Evolutionary conservation across 73 alveolate genomes (phyloP).

Genomic region (Tetrahymena thermophila): DNA sequence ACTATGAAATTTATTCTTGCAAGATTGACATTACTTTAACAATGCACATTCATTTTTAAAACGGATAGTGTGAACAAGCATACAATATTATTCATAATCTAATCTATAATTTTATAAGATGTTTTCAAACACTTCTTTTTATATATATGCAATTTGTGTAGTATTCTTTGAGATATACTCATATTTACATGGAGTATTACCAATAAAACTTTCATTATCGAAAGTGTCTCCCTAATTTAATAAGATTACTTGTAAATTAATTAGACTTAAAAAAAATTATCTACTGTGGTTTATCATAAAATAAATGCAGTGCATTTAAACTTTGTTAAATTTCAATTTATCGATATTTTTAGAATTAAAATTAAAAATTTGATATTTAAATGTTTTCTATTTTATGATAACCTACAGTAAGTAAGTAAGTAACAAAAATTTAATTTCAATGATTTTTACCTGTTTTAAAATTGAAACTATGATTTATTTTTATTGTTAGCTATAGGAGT

Average conservation of each 20-base stretch:
- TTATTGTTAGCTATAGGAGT: neutral
- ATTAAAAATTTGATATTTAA: no score
- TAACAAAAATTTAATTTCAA: no score
- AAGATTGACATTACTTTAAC: neutral
- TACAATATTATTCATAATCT: neutral
- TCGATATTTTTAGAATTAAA: no score
- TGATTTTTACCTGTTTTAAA: neutral
- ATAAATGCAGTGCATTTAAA: neutral
- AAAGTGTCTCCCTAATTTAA: neutral
- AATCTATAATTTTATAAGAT: neutral
- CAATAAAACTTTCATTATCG: neutral
- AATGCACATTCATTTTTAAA: neutral
- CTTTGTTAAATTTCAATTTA: neutral
- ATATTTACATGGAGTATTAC: neutral
- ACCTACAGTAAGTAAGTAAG: no score
- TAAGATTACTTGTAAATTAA: neutral
- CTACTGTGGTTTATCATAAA: neutral
- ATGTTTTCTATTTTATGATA: no score
- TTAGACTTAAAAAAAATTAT: no score
- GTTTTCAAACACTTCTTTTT: neutral
- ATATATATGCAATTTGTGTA: neutral
- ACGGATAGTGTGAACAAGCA: neutral
- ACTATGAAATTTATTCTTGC: neutral
- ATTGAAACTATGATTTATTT: neutral
- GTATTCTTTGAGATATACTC: neutral